These are phyloP conservation scores for Populus nigra DNA, from an alignment of 345 rosid species.

Conservation along the genomic window DNA sequence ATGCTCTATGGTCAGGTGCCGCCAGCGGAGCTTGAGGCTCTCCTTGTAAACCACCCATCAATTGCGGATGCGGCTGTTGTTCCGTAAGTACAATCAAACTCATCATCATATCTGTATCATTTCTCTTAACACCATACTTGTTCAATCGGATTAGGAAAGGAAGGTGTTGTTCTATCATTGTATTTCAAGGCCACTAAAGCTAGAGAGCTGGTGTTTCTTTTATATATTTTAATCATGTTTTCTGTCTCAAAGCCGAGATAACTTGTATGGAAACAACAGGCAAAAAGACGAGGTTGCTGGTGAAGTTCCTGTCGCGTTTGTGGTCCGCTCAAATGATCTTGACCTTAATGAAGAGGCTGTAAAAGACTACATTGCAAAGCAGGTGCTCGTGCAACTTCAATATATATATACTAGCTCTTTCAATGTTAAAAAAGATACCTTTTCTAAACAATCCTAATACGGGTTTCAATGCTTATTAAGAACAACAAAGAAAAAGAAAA, in stretches of 20 bases:
- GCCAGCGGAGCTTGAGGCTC: constrained; percentile 91
- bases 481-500: no score
- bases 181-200: neutral
- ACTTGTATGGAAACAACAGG: constrained; percentile 22
- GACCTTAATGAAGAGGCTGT: constrained; percentile 60
- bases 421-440: no score
- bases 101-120: neutral
- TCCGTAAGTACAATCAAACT: constrained; percentile 50
- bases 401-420: no score
- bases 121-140: no score
- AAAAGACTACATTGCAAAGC: constrained; percentile 72
- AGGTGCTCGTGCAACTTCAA: constrained; percentile 36
- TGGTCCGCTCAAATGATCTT: constrained; percentile 58
- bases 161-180: no score
- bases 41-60: constrained; percentile 61
- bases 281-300: constrained; percentile 87
- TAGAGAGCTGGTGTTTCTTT: no score
- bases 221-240: no score
- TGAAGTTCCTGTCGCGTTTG: constrained; percentile 91
- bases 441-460: no score
- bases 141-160: no score
- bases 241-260: no score
- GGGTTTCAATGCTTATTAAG: no score
- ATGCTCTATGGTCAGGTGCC: constrained; percentile 48
- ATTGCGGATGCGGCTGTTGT: constrained; percentile 92